Evolutionary conservation across 257 asterid species (phyloP), one percentile per base, ranked within the genome.

Genomic region (Hygrophila difformis): DNA sequence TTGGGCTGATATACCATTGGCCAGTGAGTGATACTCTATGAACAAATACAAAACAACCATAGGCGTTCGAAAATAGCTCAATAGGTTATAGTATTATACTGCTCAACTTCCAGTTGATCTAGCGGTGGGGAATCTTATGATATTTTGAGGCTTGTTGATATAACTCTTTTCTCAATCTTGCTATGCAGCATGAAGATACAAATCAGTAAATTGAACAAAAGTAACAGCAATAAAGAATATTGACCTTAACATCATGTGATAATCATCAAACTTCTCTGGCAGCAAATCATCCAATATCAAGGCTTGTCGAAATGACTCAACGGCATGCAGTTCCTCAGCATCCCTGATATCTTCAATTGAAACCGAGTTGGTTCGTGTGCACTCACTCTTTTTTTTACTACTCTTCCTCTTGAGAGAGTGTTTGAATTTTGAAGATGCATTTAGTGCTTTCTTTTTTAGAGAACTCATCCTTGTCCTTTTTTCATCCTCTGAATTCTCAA

Each of bases 401-500:
- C 86, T 69, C 76, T 88, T 88, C 77, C 84, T 84, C 81, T 80
- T 89, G 24, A 89, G 94, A 40, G 96, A 85, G 62, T 82, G 98
- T 58, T 85, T 89, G 72, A 89, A 85, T 70, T 80, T 85, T 0
- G 96, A 45, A 17, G 98, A 89, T 26, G 96, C 98, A 73, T 78
- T 79, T 51, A 89, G 68, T 41, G 96, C 98, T 70, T 82, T 85
- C 96, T 82, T 89, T 78, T 85, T 89, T 56, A 89, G 48, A 21
- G 91, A 69, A 46, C 88, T 75, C 21, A 85, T 89, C 66, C 75
- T 85, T 3, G 94, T 85, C 64, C 76, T 82, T 55, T 94, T 75
- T 71, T 85, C 96, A 64, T 89, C 98, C 79, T 89, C 96, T 6
- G 97, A 88, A 55, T 81, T 81, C 71, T 87, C 95, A 50, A 87